Base-by-base conservation (phyloP, 768 basidiomycete genomes). In the Lanmaoa pseudosensibilis region DNA sequence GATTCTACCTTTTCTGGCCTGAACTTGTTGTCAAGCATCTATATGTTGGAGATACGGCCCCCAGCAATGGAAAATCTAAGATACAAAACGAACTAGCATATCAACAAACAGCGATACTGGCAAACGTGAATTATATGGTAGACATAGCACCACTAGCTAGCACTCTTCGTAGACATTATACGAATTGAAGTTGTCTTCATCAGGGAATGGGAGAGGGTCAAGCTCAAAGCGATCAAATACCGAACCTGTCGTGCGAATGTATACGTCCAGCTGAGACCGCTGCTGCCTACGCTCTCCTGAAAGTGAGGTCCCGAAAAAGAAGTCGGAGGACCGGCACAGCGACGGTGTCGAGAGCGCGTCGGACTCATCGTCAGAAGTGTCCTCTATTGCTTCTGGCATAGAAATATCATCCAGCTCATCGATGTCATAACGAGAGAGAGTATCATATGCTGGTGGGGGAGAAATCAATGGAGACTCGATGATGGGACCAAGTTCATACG, bases 291-390 rank as follows among this genome's bases (percentile, higher is more conserved):
- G 78, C 66, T 82, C 83, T 46, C 72, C 66, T 39, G 80, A 77
- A 51, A 82, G 76, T 19, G 83, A 75, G 33, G 79, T 72, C 53
- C 80, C 78, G 50, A 82, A 75, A 52, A 78, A 77, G 57, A 84
- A 70, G 46, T 83, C 81, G 18, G 83, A 80, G 40, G 87, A 87
- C 60, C 78, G 78, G 62, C 80, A 78, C 46, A 83, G 62, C 40
- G 82, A 85, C 46, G 86, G 87, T 8, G 87, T 85, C 11, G 81
- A 80, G 11, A 78, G 81, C 5, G 81, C 74, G 63, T 92, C 90
- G 16, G 89, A 90, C 76, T 91, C 90, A 75, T 92, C 90, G 74
- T 92, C 90, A 44, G 90, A 92, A 37, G 80, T 83, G 72, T 92
- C 90, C 70, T 91, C 89, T 78, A 91, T 88, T 40, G 88, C 84